phyloP scores from a whole-genome alignment of 2,329 filamentous ascomycete genomes.

The Aphanoascus verrucosus region DNA sequence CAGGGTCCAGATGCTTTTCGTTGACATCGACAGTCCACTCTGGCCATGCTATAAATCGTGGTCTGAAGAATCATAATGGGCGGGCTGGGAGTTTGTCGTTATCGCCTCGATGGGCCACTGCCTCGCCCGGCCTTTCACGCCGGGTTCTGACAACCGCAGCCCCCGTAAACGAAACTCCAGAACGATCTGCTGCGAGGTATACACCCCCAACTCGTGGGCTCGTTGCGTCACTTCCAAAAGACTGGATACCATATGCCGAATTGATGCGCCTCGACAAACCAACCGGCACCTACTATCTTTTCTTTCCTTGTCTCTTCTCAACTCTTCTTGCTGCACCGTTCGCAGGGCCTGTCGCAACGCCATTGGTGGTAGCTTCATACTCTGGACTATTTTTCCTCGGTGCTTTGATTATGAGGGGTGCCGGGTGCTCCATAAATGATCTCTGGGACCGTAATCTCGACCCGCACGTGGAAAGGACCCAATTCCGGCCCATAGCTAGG shows the following conservation, averaged over 20 bases:
- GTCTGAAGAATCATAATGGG: background rate
- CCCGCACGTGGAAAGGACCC: slow-evolving; percentile 42
- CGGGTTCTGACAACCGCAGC: background rate
- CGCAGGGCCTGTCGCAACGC: slow-evolving; percentile 31
- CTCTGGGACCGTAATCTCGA: slow-evolving; percentile 46
- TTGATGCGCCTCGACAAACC: slow-evolving; percentile 44
- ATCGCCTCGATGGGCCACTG: background rate
- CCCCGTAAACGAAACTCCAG: background rate
- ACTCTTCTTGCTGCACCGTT: slow-evolving; percentile 36
- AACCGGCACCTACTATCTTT: slow-evolving; percentile 44
- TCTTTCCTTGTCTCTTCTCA: slow-evolving; percentile 43
- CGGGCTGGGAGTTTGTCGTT: background rate
- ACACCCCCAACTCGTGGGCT: slow-evolving; percentile 38
- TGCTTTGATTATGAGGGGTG: slow-evolving; percentile 42
- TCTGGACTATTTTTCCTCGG: slow-evolving; percentile 33
- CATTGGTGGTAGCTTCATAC: slow-evolving; percentile 30
- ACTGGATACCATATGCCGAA: slow-evolving; percentile 47
- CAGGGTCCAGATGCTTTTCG: background rate
- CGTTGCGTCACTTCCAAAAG: slow-evolving; percentile 36
- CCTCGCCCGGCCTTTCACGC: background rate
- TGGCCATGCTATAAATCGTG: background rate
- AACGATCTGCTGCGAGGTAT: slow-evolving; percentile 26
- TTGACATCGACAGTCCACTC: background rate
- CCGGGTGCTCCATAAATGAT: slow-evolving; percentile 48
- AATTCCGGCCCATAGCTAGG: slow-evolving; percentile 42